Conservation (phyloP, 352 stramenopile species). For the Globisporangium uncinulatum region DNA sequence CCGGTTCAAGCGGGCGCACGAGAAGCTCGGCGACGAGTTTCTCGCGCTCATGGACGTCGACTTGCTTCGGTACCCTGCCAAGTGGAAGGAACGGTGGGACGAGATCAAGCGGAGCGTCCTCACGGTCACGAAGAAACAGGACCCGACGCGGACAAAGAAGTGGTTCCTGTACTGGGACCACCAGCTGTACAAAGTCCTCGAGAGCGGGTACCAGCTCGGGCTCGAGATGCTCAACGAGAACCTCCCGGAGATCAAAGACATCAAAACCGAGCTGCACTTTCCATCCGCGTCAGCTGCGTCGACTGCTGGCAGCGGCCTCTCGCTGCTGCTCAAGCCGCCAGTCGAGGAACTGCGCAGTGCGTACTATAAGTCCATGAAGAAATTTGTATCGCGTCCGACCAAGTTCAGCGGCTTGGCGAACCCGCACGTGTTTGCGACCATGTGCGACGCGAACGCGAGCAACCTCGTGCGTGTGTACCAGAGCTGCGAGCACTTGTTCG, state of each 20-base stretch:
- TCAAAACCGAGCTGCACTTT: conserved; percentile 74
- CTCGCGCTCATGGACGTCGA: conserved; percentile 88
- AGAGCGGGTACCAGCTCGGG: conserved; percentile 91
- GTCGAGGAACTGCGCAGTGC: conserved; percentile 90
- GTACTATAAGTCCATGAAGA: conserved; percentile 95
- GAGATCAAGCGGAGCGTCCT: conserved; percentile 74
- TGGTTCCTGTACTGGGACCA: conserved; percentile 94
- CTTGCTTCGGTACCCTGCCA: conserved; percentile 71
- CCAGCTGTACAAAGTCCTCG: conserved; percentile 94
- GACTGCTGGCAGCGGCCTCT: conserved; percentile 7
- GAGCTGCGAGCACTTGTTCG: conserved; percentile 90
- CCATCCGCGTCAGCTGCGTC: conserved; percentile 13
- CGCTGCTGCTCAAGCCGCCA: conserved; percentile 85
- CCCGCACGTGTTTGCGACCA: conserved; percentile 76
- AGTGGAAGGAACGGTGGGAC: conserved; percentile 88
- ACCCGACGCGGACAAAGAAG: conserved; percentile 70
- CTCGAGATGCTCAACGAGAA: conserved; percentile 94
- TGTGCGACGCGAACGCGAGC: conserved; percentile 85
- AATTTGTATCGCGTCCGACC: conserved; percentile 90
- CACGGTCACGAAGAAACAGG: conserved; percentile 75
- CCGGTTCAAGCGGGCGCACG: conserved; percentile 85
- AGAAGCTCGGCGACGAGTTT: conserved; percentile 74
- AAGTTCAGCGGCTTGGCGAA: conserved; percentile 89
- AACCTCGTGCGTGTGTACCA: conserved; percentile 88
- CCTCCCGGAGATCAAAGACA: conserved; percentile 87